Evolutionary conservation across 78 protist species (phyloP).

Genomic region (Pelomyxa schiedti): DNA sequence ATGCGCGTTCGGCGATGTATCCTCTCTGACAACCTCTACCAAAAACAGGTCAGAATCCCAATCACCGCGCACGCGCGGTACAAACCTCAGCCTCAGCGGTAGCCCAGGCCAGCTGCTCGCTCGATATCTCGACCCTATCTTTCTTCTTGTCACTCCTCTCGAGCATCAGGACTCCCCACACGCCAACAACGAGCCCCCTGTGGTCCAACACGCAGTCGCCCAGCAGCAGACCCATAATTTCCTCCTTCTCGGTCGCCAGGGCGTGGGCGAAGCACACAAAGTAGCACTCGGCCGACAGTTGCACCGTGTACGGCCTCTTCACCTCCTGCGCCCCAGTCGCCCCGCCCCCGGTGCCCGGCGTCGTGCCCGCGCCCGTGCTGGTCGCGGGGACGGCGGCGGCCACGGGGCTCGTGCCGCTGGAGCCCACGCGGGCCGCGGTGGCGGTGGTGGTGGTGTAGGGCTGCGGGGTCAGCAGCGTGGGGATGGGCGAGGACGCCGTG

Average conservation of each 20-base stretch:
- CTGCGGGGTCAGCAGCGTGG: no score
- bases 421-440: no score
- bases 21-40: not conserved
- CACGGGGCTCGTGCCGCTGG: no score
- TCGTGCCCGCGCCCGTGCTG: no score
- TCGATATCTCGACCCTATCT: constrained; percentile 62
- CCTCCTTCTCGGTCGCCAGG: constrained; percentile 44
- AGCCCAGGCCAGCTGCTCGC: constrained; percentile 45
- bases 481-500: no score
- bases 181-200: not conserved
- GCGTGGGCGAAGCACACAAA: constrained; percentile 23
- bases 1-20: constrained; percentile 25
- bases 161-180: not conserved
- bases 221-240: constrained; percentile 54
- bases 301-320: no score
- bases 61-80: not conserved
- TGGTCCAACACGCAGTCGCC: constrained; percentile 20
- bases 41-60: not conserved
- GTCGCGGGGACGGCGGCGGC: no score
- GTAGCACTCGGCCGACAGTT: not conserved
- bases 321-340: no score
- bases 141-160: not conserved
- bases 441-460: no score
- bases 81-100: constrained; percentile 24
- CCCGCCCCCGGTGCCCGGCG: no score